phyloP scores from a whole-genome alignment of 768 basidiomycete species.

The Clitopilus passeckerianus region DNA sequence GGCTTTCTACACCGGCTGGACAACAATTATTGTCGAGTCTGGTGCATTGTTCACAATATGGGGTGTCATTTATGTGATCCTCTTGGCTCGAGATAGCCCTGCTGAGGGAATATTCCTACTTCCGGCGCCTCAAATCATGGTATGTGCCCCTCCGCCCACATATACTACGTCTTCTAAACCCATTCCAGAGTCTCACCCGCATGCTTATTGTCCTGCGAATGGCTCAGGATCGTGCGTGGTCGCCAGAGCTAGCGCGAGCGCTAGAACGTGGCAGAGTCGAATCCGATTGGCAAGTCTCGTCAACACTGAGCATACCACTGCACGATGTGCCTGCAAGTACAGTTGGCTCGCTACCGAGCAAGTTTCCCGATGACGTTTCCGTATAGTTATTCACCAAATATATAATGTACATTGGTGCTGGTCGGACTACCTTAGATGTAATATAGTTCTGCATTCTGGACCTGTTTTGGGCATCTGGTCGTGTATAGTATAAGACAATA shows the following conservation, averaged over 20 bases:
- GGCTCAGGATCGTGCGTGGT: conserved; percentile 35
- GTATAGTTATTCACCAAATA: background rate
- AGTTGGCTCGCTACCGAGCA: conserved; percentile 6
- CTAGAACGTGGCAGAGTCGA: conserved; percentile 20
- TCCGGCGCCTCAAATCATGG: conserved; percentile 15
- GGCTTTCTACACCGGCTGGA: conserved; percentile 15
- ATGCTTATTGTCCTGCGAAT: conserved; percentile 34
- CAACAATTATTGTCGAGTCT: conserved; percentile 16
- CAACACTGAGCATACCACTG: conserved; percentile 26
- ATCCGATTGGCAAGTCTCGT: conserved; percentile 35
- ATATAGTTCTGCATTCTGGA: too few species aligned
- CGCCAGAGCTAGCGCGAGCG: conserved; percentile 26
- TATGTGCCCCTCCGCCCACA: conserved; percentile 1
- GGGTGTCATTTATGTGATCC: conserved; percentile 14
- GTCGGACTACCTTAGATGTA: too few species aligned
- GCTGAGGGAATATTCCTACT: conserved; percentile 9
- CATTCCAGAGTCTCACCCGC: conserved; percentile 22
- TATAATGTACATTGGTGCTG: background rate
- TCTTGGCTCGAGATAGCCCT: conserved; percentile 7
- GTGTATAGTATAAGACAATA: too few species aligned
- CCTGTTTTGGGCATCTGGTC: too few species aligned
- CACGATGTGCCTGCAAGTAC: conserved; percentile 16
- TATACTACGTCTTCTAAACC: background rate
- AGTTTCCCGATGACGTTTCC: conserved; percentile 8
- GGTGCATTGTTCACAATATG: conserved; percentile 17